Evolutionary conservation across 495 filamentous ascomycete genomes (phyloP), one percentile per base, ranked within the genome.

Genomic region (Xylaria grammica): DNA sequence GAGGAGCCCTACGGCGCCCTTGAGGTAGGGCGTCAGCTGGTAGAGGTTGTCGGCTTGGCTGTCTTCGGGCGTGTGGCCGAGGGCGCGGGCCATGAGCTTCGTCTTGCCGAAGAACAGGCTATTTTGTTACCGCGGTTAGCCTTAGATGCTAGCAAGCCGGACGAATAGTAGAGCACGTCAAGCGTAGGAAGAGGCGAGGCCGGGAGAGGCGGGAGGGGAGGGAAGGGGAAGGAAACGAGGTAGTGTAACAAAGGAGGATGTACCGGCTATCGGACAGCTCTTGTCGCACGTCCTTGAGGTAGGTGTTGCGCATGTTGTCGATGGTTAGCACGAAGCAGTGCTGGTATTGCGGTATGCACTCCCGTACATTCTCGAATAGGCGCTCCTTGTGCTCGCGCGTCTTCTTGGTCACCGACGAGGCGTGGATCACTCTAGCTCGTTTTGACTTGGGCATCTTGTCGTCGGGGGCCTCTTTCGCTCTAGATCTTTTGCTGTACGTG

Each of bases 101-200:
- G 94, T 98, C 78, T 97, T 98, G 76, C 95, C 95, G 77, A 97
- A 97, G 86, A 97, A 97, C 74, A 99, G 75, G 64, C 94, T 93
- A 61, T 52, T 27, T 51, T 42, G 26, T 53, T 32, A 20, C 30
- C 50, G 15, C 32, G 54, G 48, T 63, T 51, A 44, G 13, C 11
- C 29, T 32, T 50, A 4, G 20, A 7, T 24, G 36, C 38, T 44
- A 27, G 15, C n/a, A n/a, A n/a, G n/a, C n/a, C n/a, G n/a, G n/a
- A n/a, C n/a, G n/a, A n/a, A n/a, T n/a, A n/a, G n/a, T n/a, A n/a
- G n/a, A n/a, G n/a, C n/a, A n/a, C n/a, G n/a, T n/a, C n/a, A n/a
- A n/a, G n/a, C n/a, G n/a, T n/a, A n/a, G n/a, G n/a, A n/a, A n/a
- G n/a, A n/a, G n/a, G n/a, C n/a, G n/a, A n/a, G n/a, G n/a, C n/a